Evolutionary conservation across 2,329 filamentous ascomycete genomes (phyloP).

Genomic region (Aspergillus fischeri): DNA sequence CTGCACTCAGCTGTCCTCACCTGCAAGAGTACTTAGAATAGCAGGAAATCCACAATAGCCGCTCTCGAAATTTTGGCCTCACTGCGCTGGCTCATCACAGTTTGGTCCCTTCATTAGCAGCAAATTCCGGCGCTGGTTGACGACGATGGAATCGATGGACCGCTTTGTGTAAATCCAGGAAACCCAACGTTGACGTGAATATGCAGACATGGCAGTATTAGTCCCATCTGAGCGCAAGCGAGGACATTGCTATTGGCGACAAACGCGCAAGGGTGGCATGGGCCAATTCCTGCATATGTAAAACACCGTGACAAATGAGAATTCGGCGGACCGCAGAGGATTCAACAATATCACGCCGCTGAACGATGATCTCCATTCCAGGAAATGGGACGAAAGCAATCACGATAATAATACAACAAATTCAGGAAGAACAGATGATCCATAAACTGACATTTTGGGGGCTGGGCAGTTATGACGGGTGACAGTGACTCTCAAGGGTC

Average conservation of each 20-base stretch:
- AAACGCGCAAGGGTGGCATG: conserved; percentile 17
- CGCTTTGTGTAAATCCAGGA: background rate
- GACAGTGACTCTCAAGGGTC: background rate
- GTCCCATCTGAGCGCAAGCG: background rate
- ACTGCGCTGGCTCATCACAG: background rate
- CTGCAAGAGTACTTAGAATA: conserved; percentile 14
- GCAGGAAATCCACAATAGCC: conserved; percentile 10
- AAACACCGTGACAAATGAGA: conserved; percentile 6
- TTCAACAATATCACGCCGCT: background rate
- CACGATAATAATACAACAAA: background rate
- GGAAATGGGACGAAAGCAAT: background rate
- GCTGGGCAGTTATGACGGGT: background rate
- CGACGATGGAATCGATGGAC: background rate
- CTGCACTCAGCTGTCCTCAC: conserved; percentile 19
- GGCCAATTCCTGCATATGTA: conserved; percentile 9
- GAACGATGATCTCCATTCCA: background rate
- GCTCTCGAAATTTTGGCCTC: conserved; percentile 1
- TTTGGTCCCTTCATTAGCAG: background rate
- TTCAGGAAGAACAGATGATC: background rate
- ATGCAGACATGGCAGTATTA: background rate
- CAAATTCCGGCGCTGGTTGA: background rate
- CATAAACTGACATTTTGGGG: background rate
- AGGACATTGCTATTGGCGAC: conserved; percentile 4
- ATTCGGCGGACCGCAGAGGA: background rate
- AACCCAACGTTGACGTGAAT: background rate